Conservation (phyloP, 495 filamentous ascomycete species). For the Penicillium arizonense region DNA sequence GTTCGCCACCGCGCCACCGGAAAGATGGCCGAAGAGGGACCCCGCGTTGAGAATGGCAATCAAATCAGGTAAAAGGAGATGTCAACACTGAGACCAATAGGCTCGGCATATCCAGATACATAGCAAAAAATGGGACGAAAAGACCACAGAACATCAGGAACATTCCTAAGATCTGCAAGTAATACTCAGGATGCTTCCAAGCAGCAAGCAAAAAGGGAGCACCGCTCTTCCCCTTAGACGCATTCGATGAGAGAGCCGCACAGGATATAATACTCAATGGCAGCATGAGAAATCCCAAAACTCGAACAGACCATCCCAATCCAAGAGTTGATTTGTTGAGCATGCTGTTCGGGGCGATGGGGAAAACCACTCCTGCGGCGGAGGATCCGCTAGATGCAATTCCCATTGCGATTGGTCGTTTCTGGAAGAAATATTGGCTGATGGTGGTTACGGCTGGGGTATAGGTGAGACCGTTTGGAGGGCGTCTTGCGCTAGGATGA, state of each 20-base stretch:
- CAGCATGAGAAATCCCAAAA: constrained; percentile 61
- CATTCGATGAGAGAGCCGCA: constrained; percentile 24
- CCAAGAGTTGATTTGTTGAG: constrained; percentile 15
- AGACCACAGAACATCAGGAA: constrained; percentile 18
- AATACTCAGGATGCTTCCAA: constrained; percentile 12
- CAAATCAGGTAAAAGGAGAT: constrained; percentile 22
- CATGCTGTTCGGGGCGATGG: constrained; percentile 25
- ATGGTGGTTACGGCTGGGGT: constrained; percentile 31
- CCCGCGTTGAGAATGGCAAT: constrained; percentile 27
- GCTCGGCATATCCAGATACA: constrained; percentile 16
- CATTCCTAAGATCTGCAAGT: constrained; percentile 12
- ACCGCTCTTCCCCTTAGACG: constrained; percentile 9
- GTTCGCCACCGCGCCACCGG: constrained; percentile 25
- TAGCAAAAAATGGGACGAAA: constrained; percentile 25
- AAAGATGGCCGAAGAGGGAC: constrained; percentile 23
- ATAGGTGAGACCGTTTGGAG: constrained; percentile 32
- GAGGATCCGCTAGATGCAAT: constrained; percentile 36
- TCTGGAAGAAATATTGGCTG: constrained; percentile 35
- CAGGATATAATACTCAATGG: constrained; percentile 38
- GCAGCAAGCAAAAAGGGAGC: constrained; percentile 8
- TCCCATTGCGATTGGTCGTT: constrained; percentile 32
- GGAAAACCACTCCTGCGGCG: constrained; percentile 32
- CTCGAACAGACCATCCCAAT: constrained; percentile 65
- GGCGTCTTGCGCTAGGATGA: constrained; percentile 53
- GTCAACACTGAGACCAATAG: constrained; percentile 6